Percentiles rank a stretch among this genome's conserved stretches.
Evolutionary conservation across 1,284 basidiomycete species (phyloP).

Genomic region (Phellinidium pouzarii): DNA sequence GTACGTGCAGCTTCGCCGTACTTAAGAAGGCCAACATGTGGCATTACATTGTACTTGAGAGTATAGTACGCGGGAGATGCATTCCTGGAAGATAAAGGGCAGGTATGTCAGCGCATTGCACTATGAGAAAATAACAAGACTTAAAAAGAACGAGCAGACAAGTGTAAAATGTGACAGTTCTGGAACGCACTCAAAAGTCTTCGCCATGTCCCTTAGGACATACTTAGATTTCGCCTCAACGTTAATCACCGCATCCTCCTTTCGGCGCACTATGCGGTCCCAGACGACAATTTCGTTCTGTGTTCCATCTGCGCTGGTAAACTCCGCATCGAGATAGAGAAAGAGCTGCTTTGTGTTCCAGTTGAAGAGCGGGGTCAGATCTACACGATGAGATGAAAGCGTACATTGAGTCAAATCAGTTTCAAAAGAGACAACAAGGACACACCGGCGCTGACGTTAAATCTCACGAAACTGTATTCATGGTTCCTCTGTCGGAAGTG

Average conservation of each 20-base stretch:
- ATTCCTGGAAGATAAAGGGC: slow-evolving; percentile 38
- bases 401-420: neutral
- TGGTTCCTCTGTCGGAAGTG: slow-evolving; percentile 52
- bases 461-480: slow-evolving; percentile 71
- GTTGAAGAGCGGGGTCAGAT: slow-evolving; percentile 76
- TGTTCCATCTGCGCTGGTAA: slow-evolving; percentile 64
- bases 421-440: slow-evolving; percentile 14
- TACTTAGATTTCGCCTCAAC: slow-evolving; percentile 77
- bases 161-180: neutral
- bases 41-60: slow-evolving; percentile 88
- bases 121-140: slow-evolving; percentile 15
- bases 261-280: slow-evolving; percentile 81
- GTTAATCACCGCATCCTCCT: slow-evolving; percentile 67
- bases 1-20: slow-evolving; percentile 72
- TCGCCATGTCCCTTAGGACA: slow-evolving; percentile 69
- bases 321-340: slow-evolving; percentile 77
- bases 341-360: slow-evolving; percentile 96
- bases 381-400: slow-evolving; percentile 31
- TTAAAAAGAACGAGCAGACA: neutral
- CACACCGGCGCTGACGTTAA: slow-evolving; percentile 72
- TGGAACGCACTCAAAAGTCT: slow-evolving; percentile 67
- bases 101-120: neutral
- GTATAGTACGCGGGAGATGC: slow-evolving; percentile 61
- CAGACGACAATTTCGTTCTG: slow-evolving; percentile 84
- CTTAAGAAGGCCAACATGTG: slow-evolving; percentile 73